These are phyloP conservation scores for Cyberlindnera mycetangii DNA, from an alignment of 805 yeast species.

Conservation along the genomic window DNA sequence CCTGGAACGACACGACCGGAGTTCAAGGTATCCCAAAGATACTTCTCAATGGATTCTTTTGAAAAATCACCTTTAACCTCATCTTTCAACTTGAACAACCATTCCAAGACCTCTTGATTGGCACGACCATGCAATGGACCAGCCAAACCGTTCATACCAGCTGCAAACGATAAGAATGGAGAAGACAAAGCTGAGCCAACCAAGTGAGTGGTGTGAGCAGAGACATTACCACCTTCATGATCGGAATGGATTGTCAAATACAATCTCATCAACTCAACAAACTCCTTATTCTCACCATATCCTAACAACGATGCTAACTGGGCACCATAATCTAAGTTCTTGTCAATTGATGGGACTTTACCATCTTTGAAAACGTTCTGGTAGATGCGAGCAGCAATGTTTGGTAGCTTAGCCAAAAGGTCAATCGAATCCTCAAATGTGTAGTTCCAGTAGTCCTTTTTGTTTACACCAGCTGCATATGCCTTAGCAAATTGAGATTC, in stretches of 20 bases:
- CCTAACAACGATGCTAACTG: constrained; percentile 59
- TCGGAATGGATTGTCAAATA: constrained; percentile 82
- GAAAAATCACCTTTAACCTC: constrained; percentile 63
- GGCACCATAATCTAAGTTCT: constrained; percentile 61
- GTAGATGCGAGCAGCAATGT: constrained; percentile 79
- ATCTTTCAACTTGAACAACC: constrained; percentile 65
- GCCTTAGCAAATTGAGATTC: constrained; percentile 86
- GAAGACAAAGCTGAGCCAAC: constrained; percentile 82
- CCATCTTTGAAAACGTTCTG: constrained; percentile 84
- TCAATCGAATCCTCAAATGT: constrained; percentile 79
- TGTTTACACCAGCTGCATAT: constrained; percentile 77
- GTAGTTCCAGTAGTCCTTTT: constrained; percentile 82
- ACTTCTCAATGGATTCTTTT: constrained; percentile 65
- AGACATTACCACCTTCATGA: constrained; percentile 89
- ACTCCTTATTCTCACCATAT: constrained; percentile 59
- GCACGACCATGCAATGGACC: constrained; percentile 90
- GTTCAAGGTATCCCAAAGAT: constrained; percentile 75
- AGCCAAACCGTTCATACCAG: constrained; percentile 82
- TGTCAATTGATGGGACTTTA: constrained; percentile 50
- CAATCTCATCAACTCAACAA: constrained; percentile 75
- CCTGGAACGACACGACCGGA: constrained; percentile 87
- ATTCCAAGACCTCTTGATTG: constrained; percentile 82
- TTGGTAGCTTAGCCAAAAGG: constrained; percentile 77
- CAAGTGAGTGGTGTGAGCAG: constrained; percentile 83
- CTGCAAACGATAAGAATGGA: constrained; percentile 74